Conservation (phyloP, 768 basidiomycete species). For the Boletus tomentosulus region DNA sequence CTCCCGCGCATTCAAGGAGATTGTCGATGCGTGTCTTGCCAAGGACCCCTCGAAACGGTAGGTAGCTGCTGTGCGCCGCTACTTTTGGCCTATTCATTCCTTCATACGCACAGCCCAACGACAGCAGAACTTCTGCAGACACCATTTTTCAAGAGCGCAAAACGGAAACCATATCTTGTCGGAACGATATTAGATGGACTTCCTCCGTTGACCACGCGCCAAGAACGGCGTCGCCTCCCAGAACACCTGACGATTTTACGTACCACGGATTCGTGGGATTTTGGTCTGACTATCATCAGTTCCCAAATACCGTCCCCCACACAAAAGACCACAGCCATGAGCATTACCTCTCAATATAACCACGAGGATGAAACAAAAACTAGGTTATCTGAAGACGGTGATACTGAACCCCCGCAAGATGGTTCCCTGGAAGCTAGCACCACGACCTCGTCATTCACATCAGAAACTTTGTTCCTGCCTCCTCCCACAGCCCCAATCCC, state of each 20-base stretch:
- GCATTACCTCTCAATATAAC: slow-evolving; percentile 2
- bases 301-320: slow-evolving; percentile 26
- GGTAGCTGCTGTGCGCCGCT: slow-evolving; percentile 1
- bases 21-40: slow-evolving; percentile 74
- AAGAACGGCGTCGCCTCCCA: slow-evolving; percentile 56
- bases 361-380: slow-evolving; percentile 6
- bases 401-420: neutral
- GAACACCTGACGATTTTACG: slow-evolving; percentile 36
- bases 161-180: slow-evolving; percentile 76
- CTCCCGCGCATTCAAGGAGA: slow-evolving; percentile 76
- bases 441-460: neutral
- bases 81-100: neutral
- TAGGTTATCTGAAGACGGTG: slow-evolving; percentile 2
- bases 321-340: slow-evolving; percentile 4
- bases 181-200: slow-evolving; percentile 69
- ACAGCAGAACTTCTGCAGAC: slow-evolving; percentile 73
- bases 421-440: neutral
- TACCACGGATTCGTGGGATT: slow-evolving; percentile 82
- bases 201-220: slow-evolving; percentile 67
- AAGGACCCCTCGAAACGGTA: slow-evolving; percentile 83
- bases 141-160: slow-evolving; percentile 74
- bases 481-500: slow-evolving; percentile 5
- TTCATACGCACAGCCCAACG: slow-evolving; percentile 54
- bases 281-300: slow-evolving; percentile 44
- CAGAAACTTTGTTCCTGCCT: neutral